phyloP scores from a whole-genome alignment of 1,284 basidiomycete genomes.

The Moesziomyces sp. region DNA sequence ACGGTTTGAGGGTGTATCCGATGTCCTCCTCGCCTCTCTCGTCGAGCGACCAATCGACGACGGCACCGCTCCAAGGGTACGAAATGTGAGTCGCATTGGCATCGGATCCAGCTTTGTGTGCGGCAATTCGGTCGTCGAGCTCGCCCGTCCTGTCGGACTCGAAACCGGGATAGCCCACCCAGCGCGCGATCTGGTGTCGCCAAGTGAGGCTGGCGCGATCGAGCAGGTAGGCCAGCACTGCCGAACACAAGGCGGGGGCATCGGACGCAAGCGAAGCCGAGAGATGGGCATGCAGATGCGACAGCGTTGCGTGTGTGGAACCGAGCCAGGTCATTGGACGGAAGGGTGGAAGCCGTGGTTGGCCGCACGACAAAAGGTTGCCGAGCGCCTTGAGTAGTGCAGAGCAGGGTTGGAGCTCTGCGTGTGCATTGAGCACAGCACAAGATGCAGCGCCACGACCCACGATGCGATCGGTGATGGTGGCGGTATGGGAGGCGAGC shows the following conservation, averaged over 20 bases:
- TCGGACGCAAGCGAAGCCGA: conserved; percentile 37
- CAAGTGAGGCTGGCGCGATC: conserved; percentile 44
- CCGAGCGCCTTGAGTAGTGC: conserved; percentile 32
- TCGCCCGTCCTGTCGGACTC: conserved; percentile 37
- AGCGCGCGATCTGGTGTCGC: conserved; percentile 38
- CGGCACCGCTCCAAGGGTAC: conserved; percentile 48
- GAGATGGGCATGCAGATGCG: conserved; percentile 53
- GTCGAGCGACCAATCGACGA: conserved; percentile 52
- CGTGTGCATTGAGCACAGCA: conserved; percentile 39
- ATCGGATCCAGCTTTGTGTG: conserved; percentile 5
- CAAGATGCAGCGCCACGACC: not conserved
- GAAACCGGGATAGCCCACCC: conserved; percentile 56
- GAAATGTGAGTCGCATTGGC: conserved; percentile 6
- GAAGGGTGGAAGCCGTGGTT: conserved; percentile 32
- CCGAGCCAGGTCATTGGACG: conserved; percentile 33
- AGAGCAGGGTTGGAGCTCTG: conserved; percentile 30
- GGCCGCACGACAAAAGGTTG: conserved; percentile 33
- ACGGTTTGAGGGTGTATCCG: conserved; percentile 50
- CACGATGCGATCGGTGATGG: not conserved
- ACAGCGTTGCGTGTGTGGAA: conserved; percentile 28
- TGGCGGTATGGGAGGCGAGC: conserved; percentile 19
- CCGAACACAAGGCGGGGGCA: conserved; percentile 25
- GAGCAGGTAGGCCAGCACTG: conserved; percentile 43
- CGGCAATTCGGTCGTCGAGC: conserved; percentile 19
- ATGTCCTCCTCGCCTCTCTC: conserved; percentile 54